phyloP scores from a whole-genome alignment of 495 filamentous ascomycete genomes.

The Thozetella sp. region DNA sequence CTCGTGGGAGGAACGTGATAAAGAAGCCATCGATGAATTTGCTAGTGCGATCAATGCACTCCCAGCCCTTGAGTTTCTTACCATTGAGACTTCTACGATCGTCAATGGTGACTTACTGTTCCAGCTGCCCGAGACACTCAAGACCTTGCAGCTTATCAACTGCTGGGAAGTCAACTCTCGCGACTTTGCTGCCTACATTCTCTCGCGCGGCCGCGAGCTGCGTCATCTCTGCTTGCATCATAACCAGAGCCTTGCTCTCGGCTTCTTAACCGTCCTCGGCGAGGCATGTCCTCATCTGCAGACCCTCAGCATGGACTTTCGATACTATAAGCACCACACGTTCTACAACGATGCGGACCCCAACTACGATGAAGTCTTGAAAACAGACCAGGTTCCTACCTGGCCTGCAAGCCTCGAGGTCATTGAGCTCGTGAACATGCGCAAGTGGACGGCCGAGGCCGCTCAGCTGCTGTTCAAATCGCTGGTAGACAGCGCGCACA shows the following conservation, averaged over 20 bases:
- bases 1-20: slow-evolving; percentile 28
- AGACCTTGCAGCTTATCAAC: slow-evolving; percentile 70
- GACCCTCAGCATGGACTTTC: slow-evolving; percentile 71
- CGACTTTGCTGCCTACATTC: slow-evolving; percentile 60
- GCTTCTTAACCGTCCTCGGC: slow-evolving; percentile 65
- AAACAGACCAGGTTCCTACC: slow-evolving; percentile 59
- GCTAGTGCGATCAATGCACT: slow-evolving; percentile 60
- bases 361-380: slow-evolving; percentile 65
- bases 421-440: slow-evolving; percentile 74
- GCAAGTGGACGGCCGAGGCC: slow-evolving; percentile 63
- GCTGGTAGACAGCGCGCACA: slow-evolving; percentile 66
- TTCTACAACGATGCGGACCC: slow-evolving; percentile 66
- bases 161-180: slow-evolving; percentile 68
- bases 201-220: slow-evolving; percentile 61
- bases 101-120: slow-evolving; percentile 60
- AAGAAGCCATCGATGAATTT: slow-evolving; percentile 46
- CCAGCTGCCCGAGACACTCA: slow-evolving; percentile 63
- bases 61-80: slow-evolving; percentile 60
- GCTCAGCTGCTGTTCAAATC: slow-evolving; percentile 78
- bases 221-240: slow-evolving; percentile 69
- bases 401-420: slow-evolving; percentile 73
- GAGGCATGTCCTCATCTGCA: slow-evolving; percentile 67
- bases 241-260: slow-evolving; percentile 74
- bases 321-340: slow-evolving; percentile 59
- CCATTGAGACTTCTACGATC: slow-evolving; percentile 69